Conservation (phyloP, 441 rosid species). For the Erysimum cheiri region DNA sequence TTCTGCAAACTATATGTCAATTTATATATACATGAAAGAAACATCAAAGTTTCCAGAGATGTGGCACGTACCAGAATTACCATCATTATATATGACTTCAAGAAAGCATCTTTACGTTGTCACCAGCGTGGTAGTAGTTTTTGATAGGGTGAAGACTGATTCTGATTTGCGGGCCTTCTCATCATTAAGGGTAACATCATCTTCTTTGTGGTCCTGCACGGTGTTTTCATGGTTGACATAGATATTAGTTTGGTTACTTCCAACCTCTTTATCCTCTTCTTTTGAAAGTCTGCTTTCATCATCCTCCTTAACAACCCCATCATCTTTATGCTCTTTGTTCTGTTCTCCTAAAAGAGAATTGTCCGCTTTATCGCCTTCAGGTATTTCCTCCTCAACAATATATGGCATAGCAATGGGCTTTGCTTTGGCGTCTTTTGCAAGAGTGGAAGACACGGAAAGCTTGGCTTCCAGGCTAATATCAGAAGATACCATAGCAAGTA, state of each 20-base stretch:
- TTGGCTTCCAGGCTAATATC: conserved; percentile 53
- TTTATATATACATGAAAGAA: conserved; percentile 52
- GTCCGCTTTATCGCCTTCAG: conserved; percentile 42
- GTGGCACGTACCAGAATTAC: conserved; percentile 42
- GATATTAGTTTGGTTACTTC: conserved; percentile 37
- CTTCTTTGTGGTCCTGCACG: conserved; percentile 43
- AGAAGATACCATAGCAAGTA: conserved; percentile 61
- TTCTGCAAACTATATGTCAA: conserved; percentile 44
- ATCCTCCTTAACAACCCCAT: conserved; percentile 48
- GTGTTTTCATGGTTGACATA: conserved; percentile 45
- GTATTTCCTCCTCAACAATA: conserved; percentile 51
- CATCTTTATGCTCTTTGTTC: conserved; percentile 44
- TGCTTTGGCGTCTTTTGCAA: conserved; percentile 53
- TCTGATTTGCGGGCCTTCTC: conserved; percentile 49
- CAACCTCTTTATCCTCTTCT: conserved; percentile 44
- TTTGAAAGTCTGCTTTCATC: conserved; percentile 44
- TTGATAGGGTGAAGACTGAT: conserved; percentile 49
- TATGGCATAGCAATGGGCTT: conserved; percentile 36
- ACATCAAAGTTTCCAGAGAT: conserved; percentile 29
- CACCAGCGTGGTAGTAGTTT: conserved; percentile 50
- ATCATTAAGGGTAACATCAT: conserved; percentile 45
- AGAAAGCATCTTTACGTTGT: conserved; percentile 48
- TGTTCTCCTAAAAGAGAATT: conserved; percentile 31
- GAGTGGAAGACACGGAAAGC: conserved; percentile 50
- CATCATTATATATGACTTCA: conserved; percentile 41